Conservation (phyloP, 2,329 filamentous ascomycete genomes). For the Aspergillus udagawae region DNA sequence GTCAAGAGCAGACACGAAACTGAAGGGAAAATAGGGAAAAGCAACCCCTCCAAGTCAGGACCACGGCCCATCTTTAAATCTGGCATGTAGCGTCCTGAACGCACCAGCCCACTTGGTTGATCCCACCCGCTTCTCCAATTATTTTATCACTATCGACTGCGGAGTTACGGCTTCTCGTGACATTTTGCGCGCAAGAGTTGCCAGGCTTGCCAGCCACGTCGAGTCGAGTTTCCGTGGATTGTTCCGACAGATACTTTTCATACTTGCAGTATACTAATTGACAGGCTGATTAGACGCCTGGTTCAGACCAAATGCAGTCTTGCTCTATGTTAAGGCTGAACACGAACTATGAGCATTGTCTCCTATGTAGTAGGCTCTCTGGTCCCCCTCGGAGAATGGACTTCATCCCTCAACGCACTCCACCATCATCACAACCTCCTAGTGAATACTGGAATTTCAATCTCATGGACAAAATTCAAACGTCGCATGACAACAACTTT, state of each 20-base stretch:
- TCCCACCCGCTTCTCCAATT: conserved; percentile 1
- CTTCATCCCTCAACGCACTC: too few species aligned
- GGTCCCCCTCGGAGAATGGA: not conserved
- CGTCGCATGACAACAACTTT: not conserved
- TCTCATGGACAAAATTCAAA: too few species aligned
- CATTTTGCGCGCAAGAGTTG: not conserved
- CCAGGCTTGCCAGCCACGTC: not conserved
- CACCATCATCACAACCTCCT: not conserved
- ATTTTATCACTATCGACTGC: not conserved
- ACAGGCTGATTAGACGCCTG: too few species aligned
- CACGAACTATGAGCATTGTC: not conserved
- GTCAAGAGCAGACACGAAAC: not conserved
- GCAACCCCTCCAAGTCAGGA: not conserved
- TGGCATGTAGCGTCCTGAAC: not conserved
- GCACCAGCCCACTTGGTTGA: not conserved
- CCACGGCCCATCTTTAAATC: not conserved
- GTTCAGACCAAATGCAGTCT: not conserved
- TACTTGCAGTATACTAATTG: not conserved
- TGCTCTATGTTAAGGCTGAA: not conserved
- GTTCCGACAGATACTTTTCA: not conserved
- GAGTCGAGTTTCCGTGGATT: not conserved
- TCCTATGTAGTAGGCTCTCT: not conserved
- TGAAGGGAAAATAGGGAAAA: not conserved
- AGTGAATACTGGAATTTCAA: not conserved
- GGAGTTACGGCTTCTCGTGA: not conserved